phyloP scores from a whole-genome alignment of 352 stramenopile genomes.

The Globisporangium mamillatum region DNA sequence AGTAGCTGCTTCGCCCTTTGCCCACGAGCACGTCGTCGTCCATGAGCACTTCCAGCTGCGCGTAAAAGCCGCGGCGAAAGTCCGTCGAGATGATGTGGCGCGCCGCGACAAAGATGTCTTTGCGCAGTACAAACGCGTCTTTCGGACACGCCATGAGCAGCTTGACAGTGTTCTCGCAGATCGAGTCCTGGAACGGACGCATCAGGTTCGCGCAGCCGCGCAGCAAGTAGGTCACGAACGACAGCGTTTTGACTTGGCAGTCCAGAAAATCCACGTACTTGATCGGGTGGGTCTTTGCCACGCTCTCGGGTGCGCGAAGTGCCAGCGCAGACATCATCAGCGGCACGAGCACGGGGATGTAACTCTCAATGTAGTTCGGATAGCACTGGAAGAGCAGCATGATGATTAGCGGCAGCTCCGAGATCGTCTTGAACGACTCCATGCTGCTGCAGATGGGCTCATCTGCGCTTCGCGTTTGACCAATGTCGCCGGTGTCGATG shows the following conservation, averaged over 20 bases:
- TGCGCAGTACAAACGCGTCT: conserved; percentile 92
- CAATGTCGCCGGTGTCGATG: conserved; percentile 18
- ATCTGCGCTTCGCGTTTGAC: conserved; percentile 19
- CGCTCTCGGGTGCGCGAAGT: conserved; percentile 69
- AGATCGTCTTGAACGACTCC: conserved; percentile 95
- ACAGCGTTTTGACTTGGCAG: conserved; percentile 97
- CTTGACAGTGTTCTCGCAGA: conserved; percentile 93
- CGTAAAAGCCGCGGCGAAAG: conserved; percentile 96
- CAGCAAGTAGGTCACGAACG: conserved; percentile 97
- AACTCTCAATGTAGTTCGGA: conserved; percentile 94
- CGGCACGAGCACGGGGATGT: conserved; percentile 94
- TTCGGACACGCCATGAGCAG: conserved; percentile 94
- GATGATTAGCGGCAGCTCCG: conserved; percentile 96
- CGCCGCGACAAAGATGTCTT: conserved; percentile 96
- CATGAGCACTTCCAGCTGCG: conserved; percentile 94
- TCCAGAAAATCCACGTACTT: conserved; percentile 91
- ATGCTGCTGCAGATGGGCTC: conserved; percentile 77
- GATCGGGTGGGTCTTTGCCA: conserved; percentile 52
- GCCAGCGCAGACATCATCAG: conserved; percentile 96
- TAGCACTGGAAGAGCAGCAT: conserved; percentile 99
- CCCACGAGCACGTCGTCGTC: conserved; percentile 95
- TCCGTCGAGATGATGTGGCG: conserved; percentile 97
- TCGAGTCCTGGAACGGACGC: conserved; percentile 93
- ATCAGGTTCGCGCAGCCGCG: conserved; percentile 91
- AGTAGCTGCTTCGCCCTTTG: conserved; percentile 73